phyloP scores from a whole-genome alignment of 805 yeast genomes.

The Nakazawaea ishiwadae region DNA sequence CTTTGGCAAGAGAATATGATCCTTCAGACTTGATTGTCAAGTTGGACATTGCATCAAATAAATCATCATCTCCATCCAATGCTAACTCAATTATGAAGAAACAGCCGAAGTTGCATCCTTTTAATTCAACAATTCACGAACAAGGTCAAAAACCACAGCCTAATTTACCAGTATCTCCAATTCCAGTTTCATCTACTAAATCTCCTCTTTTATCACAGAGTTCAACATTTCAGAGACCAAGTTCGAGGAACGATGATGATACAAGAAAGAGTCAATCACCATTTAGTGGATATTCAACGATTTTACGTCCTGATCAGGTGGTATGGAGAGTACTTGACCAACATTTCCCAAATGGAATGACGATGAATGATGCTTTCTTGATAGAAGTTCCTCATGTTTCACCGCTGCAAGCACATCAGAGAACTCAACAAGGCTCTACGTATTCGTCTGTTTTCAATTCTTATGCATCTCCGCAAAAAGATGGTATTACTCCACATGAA shows the following conservation, averaged over 20 bases:
- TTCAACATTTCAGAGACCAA: slow-evolving; percentile 1
- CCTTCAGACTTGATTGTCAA: slow-evolving; percentile 58
- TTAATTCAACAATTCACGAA: slow-evolving; percentile 14
- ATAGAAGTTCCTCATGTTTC: slow-evolving; percentile 39
- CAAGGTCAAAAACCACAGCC: slow-evolving; percentile 11
- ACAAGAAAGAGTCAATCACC: slow-evolving; percentile 7
- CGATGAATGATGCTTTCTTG: slow-evolving; percentile 57
- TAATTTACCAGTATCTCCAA: slow-evolving; percentile 22
- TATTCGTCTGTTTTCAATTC: slow-evolving; percentile 10
- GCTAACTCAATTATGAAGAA: not conserved
- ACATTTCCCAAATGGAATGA: slow-evolving; percentile 66
- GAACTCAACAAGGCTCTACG: not conserved
- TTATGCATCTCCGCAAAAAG: slow-evolving; percentile 3
- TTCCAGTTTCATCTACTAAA: slow-evolving; percentile 21
- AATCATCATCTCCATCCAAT: slow-evolving; percentile 7
- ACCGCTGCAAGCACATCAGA: not conserved
- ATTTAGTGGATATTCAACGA: slow-evolving; percentile 5
- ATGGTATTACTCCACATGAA: slow-evolving; percentile 1
- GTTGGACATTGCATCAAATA: slow-evolving; percentile 16
- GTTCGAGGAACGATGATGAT: slow-evolving; percentile 1
- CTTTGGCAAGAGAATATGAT: slow-evolving; percentile 56
- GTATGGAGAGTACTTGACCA: slow-evolving; percentile 56
- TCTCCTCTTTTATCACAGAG: slow-evolving; percentile 14
- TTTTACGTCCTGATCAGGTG: slow-evolving; percentile 55
- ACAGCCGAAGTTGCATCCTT: slow-evolving; percentile 2